Evolutionary conservation across 2,329 filamentous ascomycete genomes (phyloP).

Genomic region (Aureobasidium melanogenum): DNA sequence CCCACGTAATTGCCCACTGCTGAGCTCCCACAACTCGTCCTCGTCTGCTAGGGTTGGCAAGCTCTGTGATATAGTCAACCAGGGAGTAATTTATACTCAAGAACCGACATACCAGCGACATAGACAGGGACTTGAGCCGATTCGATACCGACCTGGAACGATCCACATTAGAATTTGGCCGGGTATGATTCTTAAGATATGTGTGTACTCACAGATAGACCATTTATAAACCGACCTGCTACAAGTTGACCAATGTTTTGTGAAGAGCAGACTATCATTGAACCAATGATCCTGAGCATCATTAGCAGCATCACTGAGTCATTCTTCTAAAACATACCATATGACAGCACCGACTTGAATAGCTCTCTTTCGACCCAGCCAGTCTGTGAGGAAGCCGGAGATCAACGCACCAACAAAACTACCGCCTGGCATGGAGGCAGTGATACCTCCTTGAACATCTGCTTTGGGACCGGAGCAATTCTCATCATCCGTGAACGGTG

Average conservation of each 20-base stretch:
- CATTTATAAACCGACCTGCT: conserved; percentile 61
- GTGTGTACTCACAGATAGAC: conserved; percentile 48
- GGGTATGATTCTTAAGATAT: too few relatives aligned
- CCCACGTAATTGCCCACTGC: background rate
- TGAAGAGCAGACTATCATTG: conserved; percentile 52
- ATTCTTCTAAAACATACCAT: conserved; percentile 14
- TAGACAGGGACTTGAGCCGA: conserved; percentile 62
- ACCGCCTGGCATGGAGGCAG: conserved; percentile 61
- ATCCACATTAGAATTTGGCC: background rate
- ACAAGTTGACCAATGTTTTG: conserved; percentile 64
- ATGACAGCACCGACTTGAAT: conserved; percentile 41
- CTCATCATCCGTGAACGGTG: conserved; percentile 22
- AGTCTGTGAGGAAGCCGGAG: conserved; percentile 52
- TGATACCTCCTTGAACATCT: conserved; percentile 58
- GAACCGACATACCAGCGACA: conserved; percentile 52
- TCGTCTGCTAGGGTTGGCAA: background rate
- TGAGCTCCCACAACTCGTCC: background rate
- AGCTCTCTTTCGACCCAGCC: conserved; percentile 43
- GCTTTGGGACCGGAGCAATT: conserved; percentile 45
- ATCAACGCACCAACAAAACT: conserved; percentile 56
- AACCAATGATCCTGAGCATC: conserved; percentile 46
- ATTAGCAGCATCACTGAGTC: conserved; percentile 2
- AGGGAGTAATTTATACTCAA: conserved; percentile 45
- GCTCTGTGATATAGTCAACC: background rate
- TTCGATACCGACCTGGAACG: conserved; percentile 47